Evolutionary conservation across 768 basidiomycete species (phyloP), one percentile per base, ranked within the genome.

Genomic region (Mycena kentingensis): DNA sequence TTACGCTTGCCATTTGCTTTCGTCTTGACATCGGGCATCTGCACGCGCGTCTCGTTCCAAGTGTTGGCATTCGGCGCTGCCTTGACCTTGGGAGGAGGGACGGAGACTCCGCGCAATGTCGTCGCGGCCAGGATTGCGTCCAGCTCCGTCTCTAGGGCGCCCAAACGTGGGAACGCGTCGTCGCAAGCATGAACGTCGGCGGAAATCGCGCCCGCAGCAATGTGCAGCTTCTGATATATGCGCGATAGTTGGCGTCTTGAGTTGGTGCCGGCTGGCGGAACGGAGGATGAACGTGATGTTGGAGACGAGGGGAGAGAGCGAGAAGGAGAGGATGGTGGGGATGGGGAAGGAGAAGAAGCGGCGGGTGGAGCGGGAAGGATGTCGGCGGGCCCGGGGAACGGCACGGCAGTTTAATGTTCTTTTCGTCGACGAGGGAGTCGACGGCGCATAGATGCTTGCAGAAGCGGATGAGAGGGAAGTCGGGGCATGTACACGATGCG

Each of bases 381-480:
- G 15, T 10, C 15, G 15, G 15, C 13, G 37, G 10, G 13, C 10
- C 19, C 18, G 37, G 13, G 18, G 10, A 10, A 10, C 10, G 37
- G 10, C 21, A 22, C 21, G n/a, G n/a, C n/a, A n/a, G n/a, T n/a
- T n/a, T n/a, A n/a, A n/a, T n/a, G n/a, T n/a, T n/a, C 7, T 16
- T 8, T 16, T 10, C n/a, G 48, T 49, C 36, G 38, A 59, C 63
- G 2, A 52, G 47, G 2, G 6, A 7, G 29, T 60, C 55, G 0
- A 63, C 57, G 0, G 55, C 61, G 19, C 44, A 54, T 5, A 65
- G 47, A 38, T 65, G 63, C 32, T 65, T 63, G 49, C 64, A 65
- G 34, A 55, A 63, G 1, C 32, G 29, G 10, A 62, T 54, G 1
- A 49, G 11, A 4, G 62, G 58, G 22, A 52, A 63, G 28, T 55